Percentiles rank a stretch among this genome's conserved stretches.
phyloP scores from a whole-genome alignment of 352 stramenopile genomes.

The Lagenidium sp. region DNA sequence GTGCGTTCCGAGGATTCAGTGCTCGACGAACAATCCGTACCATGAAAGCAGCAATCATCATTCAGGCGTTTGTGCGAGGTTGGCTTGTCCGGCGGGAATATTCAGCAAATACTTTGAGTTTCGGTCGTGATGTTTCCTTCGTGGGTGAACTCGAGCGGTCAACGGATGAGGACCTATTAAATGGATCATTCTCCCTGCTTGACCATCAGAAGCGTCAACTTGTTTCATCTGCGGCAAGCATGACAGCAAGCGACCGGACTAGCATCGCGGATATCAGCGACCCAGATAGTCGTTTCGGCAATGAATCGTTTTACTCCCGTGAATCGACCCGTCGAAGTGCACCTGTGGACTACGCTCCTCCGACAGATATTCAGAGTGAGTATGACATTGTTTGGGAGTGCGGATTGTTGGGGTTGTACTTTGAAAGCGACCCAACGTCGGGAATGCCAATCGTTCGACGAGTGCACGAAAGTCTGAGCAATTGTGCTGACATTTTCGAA shows the following conservation, averaged over 20 bases:
- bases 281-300: slow-evolving; percentile 28
- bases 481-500: slow-evolving; percentile 80
- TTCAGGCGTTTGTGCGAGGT: slow-evolving; percentile 75
- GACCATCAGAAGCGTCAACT: too few species aligned
- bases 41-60: slow-evolving; percentile 35
- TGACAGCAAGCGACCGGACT: slow-evolving; percentile 48
- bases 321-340: slow-evolving; percentile 43
- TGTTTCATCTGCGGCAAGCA: slow-evolving; percentile 7
- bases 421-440: slow-evolving; percentile 70
- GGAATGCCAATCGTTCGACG: slow-evolving; percentile 83
- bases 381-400: slow-evolving; percentile 88
- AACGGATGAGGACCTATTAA: too few species aligned
- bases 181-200: too few species aligned
- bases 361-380: slow-evolving; percentile 59
- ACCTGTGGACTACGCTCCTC: slow-evolving; percentile 49
- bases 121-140: slow-evolving; percentile 68
- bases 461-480: slow-evolving; percentile 81
- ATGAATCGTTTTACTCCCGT: slow-evolving; percentile 33
- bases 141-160: slow-evolving; percentile 50
- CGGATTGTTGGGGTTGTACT: slow-evolving; percentile 73
- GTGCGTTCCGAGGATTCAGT: slow-evolving; percentile 31
- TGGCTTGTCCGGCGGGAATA: slow-evolving; percentile 75
- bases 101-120: slow-evolving; percentile 71
- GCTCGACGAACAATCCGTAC: slow-evolving; percentile 27
- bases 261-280: slow-evolving; percentile 36